Evolutionary conservation across 805 yeast genomes (phyloP), one percentile per base, ranked within the genome.

Genomic region (Yamadazyma laniorum): DNA sequence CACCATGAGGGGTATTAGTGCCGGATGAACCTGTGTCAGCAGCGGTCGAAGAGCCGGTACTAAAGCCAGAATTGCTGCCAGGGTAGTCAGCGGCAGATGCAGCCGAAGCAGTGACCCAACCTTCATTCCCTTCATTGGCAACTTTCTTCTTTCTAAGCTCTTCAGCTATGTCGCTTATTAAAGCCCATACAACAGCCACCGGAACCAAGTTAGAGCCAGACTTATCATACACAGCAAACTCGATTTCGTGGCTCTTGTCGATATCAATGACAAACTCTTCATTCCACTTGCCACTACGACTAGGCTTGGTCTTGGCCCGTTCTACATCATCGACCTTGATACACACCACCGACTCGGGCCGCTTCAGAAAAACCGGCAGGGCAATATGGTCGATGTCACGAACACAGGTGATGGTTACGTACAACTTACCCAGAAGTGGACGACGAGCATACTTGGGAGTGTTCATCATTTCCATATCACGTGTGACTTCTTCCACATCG

Each of bases 301-400:
- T 75, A 12, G 80, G 74, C 52, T 78, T 82, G 0, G 96, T 85
- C 49, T 77, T 80, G 1, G 82, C 93, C 44, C 79, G 77, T 40
- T 85, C 83, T 30, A 84, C 87, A 60, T 91, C 98, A 58, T 93
- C 99, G 37, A 91, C 76, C 54, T 88, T 90, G 47, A 93, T 67
- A 2, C 82, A 70, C 11, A 89, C 83, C 41, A 75, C 70, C 1
- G 93, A 78, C 50, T 90, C 97, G 0, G 95, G 89, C 40, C 81
- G 77, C 54, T 82, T 81, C 18, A 86, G 73, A 45, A 84, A 78
- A 64, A 87, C 67, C 3, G 95, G 89, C 4, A 93, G 79, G 3
- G 95, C 87, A 33, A 89, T 82, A 62, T 93, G 99, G 53, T 91
- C 96, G 18, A 90, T 89, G 58, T 89, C 96, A 55, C 93, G 76